These are phyloP conservation scores for Thozetella sp. DNA, from an alignment of 495 filamentous ascomycete species.

Conservation along the genomic window DNA sequence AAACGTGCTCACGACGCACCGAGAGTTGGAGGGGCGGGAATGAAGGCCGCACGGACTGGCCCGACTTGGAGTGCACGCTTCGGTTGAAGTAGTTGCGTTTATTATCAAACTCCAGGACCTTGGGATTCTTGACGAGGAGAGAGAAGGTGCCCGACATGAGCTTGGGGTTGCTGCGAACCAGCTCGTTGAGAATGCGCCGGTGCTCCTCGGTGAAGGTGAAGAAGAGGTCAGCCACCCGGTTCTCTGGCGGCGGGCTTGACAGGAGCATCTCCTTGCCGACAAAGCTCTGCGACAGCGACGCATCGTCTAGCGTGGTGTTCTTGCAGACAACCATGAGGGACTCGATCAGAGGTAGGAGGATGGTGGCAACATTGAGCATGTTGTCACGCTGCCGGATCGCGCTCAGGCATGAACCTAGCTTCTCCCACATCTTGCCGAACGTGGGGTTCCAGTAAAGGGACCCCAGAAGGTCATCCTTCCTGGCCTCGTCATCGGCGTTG, in stretches of 20 bases:
- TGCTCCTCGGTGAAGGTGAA: conserved; percentile 99
- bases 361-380: conserved; percentile 95
- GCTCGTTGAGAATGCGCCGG: conserved; percentile 96
- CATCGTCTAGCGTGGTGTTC: conserved; percentile 80
- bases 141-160: conserved; percentile 98
- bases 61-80: conserved; percentile 77
- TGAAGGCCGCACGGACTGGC: conserved; percentile 55
- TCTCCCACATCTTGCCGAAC: conserved; percentile 89
- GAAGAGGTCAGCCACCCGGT: conserved; percentile 87
- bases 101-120: conserved; percentile 98
- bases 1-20: conserved; percentile 92
- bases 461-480: conserved; percentile 81
- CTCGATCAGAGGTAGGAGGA: conserved; percentile 91
- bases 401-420: conserved; percentile 87
- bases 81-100: conserved; percentile 99
- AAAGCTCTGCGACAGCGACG: conserved; percentile 49
- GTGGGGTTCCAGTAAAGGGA: conserved; percentile 87
- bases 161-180: conserved; percentile 94
- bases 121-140: conserved; percentile 94
- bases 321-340: conserved; percentile 99
- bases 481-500: conserved; percentile 49
- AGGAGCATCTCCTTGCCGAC: conserved; percentile 69
- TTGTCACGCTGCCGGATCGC: conserved; percentile 90
- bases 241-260: conserved; percentile 77
- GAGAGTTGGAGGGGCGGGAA: conserved; percentile 80